Base-by-base conservation (phyloP, 805 yeast species). In the Wickerhamomyces bovis region DNA sequence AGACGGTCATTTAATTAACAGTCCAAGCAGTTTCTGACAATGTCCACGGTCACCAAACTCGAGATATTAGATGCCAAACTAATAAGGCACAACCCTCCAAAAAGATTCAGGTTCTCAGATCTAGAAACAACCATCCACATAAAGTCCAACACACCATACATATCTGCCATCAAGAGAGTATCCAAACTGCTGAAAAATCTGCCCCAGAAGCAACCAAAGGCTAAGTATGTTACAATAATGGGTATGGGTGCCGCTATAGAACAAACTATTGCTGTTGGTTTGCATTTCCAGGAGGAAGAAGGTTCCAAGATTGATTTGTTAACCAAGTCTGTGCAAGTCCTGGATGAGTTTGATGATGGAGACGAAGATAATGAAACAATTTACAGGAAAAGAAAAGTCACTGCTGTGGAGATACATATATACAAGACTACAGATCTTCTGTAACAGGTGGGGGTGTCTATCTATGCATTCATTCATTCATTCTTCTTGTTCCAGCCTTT, bases 161-260 rank as follows among this genome's bases (percentile, higher is more conserved):
- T 87, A 12, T 77, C 92, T 11, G 89, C 85, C 0, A 57, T 88
- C 38, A 88, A 88, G 57, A 72, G 85, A 44, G 74, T 83, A 2
- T 71, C 71, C 38, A 80, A 78, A 57, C 67, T 72, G 44, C 61
- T 88, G 20, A 66, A 62, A 6, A 72, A 71, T 41, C 70, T 78
- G 52, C 67, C 70, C 47, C 72, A 72, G 46, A 71, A 68, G 35
- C 70, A 69, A 12, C 66, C 68, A n/a, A 65, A 63, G 18, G 67
- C 68, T 0, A 57, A 67, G 23, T 77, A 69, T 57, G 71, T 88
- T 8, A 69, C 74, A 0, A 73, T 89, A 3, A 64, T 77, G 45
- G 97, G 95, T 0, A 81, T 87, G 84, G 96, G 96, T 2, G 73
- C 71, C 46, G 76, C 90, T 10, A 78, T 85, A 10, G 80, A 75